phyloP scores from a whole-genome alignment of 2,329 filamentous ascomycete genomes.

The Neofusicoccum sp. region DNA sequence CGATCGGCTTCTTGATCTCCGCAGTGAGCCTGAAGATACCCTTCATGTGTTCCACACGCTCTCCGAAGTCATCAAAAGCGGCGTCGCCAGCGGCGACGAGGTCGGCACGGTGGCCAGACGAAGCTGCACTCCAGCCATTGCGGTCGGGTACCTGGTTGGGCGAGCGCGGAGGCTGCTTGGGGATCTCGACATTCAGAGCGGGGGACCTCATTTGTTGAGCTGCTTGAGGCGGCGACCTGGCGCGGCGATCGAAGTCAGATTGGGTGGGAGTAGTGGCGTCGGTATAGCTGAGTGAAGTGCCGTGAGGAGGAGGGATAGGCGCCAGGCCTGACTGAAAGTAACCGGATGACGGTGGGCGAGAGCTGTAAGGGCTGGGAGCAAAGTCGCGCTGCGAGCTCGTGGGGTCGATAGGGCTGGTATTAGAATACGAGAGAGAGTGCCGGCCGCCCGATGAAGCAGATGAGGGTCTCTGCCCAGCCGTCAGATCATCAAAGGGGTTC shows the following conservation, averaged over 20 bases:
- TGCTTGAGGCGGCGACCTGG: not conserved
- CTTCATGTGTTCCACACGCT: slow-evolving; percentile 69
- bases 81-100: slow-evolving; percentile 23
- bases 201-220: slow-evolving; percentile 15
- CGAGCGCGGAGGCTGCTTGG: slow-evolving; percentile 16
- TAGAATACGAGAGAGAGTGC: slow-evolving; percentile 3
- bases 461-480: slow-evolving; percentile 14
- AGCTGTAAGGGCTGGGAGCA: slow-evolving; percentile 7
- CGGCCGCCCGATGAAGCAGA: slow-evolving; percentile 11
- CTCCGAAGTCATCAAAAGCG: slow-evolving; percentile 67
- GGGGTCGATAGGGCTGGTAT: slow-evolving; percentile 17
- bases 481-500: slow-evolving; percentile 18
- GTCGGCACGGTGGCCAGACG: slow-evolving; percentile 14
- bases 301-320: slow-evolving; percentile 15
- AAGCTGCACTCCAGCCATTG: slow-evolving; percentile 12
- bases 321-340: slow-evolving; percentile 12
- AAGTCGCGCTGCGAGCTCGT: slow-evolving; percentile 17
- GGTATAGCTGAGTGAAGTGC: not conserved
- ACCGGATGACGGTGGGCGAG: slow-evolving; percentile 1
- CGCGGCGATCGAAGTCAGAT: slow-evolving; percentile 14
- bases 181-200: slow-evolving; percentile 15
- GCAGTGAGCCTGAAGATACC: slow-evolving; percentile 76
- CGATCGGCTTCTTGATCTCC: slow-evolving; percentile 67
- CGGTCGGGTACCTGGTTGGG: not conserved
- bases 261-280: slow-evolving; percentile 15